Conservation (phyloP, 345 rosid genomes). For the Citrus glauca region DNA sequence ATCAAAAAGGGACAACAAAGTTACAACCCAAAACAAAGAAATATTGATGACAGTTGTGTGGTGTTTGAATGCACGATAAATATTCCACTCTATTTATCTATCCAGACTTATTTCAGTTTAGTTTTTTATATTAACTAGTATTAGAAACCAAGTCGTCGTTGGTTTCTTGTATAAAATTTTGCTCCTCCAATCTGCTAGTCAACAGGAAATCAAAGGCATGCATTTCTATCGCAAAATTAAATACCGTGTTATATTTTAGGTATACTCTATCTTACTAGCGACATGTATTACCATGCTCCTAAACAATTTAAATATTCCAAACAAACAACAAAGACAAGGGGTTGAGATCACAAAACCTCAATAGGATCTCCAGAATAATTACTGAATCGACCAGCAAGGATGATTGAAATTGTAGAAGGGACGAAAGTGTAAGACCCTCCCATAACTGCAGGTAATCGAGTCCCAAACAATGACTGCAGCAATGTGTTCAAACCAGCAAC, state of each 20-base stretch:
- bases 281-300: neutral
- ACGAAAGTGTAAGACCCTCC: conserved; percentile 93
- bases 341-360: conserved; percentile 47
- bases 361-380: conserved; percentile 52
- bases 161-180: neutral
- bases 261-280: neutral
- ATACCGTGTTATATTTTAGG: neutral
- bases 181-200: neutral
- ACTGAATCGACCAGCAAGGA: conserved; percentile 84
- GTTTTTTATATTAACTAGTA: neutral
- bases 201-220: neutral
- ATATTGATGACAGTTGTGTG: neutral
- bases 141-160: neutral
- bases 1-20: conserved; percentile 12
- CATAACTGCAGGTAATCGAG: conserved; percentile 90
- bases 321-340: neutral
- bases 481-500: conserved; percentile 96
- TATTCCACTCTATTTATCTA: neutral
- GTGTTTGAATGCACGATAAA: neutral
- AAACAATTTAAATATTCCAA: conserved; percentile 1
- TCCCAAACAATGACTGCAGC: conserved; percentile 74
- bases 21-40: neutral
- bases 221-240: neutral
- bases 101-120: neutral
- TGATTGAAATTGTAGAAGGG: conserved; percentile 85